Evolutionary conservation across 345 rosid genomes (phyloP).

Genomic region (Clarkia xantiana): DNA sequence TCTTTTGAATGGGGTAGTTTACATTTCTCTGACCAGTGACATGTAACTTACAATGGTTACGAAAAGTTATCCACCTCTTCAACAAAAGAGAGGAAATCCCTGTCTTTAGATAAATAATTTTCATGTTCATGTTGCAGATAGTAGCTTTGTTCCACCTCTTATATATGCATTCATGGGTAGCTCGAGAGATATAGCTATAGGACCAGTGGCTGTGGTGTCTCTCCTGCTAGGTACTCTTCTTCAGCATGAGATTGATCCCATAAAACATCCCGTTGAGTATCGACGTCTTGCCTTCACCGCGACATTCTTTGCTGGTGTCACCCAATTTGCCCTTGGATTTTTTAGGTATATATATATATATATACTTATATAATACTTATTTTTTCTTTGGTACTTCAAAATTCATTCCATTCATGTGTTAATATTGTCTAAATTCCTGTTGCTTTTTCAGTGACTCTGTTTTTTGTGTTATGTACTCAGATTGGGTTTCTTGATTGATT

Average conservation of each 20-base stretch:
- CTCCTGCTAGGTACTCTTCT: slow-evolving; percentile 30
- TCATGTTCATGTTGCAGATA: slow-evolving; percentile 15
- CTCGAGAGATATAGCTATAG: slow-evolving; percentile 34
- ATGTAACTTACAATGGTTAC: no score
- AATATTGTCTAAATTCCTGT: no score
- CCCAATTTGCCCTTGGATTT: slow-evolving; percentile 2
- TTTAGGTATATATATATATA: neutral
- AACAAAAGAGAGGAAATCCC: no score
- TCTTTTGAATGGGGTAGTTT: no score
- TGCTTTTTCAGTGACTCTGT: neutral
- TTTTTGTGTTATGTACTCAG: slow-evolving; percentile 3
- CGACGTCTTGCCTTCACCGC: slow-evolving; percentile 18
- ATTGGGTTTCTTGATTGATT: slow-evolving; percentile 31
- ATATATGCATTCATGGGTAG: slow-evolving; percentile 40
- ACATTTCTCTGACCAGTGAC: no score
- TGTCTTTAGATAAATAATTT: neutral
- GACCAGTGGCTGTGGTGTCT: slow-evolving; percentile 36
- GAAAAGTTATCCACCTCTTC: no score
- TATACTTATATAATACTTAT: neutral
- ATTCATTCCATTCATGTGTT: neutral
- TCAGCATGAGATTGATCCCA: slow-evolving; percentile 15
- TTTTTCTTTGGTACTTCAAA: neutral
- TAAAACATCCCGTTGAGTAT: slow-evolving; percentile 13
- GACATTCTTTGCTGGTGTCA: slow-evolving; percentile 9
- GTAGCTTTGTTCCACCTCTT: slow-evolving; percentile 47